These are phyloP conservation scores for Lathyrus aphaca DNA, from an alignment of 306 rosid species.

Conservation along the genomic window DNA sequence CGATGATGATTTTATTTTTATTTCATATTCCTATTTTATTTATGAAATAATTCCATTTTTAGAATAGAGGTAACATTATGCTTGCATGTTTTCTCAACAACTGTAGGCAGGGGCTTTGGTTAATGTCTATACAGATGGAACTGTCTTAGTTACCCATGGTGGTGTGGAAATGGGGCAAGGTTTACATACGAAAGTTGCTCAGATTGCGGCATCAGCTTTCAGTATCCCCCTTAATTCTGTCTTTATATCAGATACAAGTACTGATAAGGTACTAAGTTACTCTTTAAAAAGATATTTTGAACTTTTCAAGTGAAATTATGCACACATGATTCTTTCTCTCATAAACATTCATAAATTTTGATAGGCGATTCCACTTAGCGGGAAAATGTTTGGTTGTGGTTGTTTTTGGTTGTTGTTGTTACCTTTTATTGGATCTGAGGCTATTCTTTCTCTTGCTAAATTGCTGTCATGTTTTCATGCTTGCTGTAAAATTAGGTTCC, in stretches of 20 bases:
- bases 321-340: background rate
- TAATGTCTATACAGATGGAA: slow-evolving; percentile 95
- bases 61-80: slow-evolving; percentile 18
- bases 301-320: slow-evolving; percentile 3
- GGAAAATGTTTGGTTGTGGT: too few relatives aligned
- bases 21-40: slow-evolving; percentile 31
- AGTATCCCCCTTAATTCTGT: slow-evolving; percentile 82
- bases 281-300: slow-evolving; percentile 5
- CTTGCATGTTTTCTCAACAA: slow-evolving; percentile 37
- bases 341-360: background rate
- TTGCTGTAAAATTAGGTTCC: slow-evolving; percentile 69
- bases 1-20: slow-evolving; percentile 10
- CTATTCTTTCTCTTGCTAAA: slow-evolving; percentile 28
- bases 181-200: slow-evolving; percentile 93
- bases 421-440: slow-evolving; percentile 13
- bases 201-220: slow-evolving; percentile 95
- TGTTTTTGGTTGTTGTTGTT: too few relatives aligned
- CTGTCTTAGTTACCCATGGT: slow-evolving; percentile 92
- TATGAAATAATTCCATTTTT: slow-evolving; percentile 20
- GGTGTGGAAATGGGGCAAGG: slow-evolving; percentile 99
- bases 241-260: slow-evolving; percentile 93
- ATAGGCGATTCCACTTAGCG: background rate
- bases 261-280: slow-evolving; percentile 77
- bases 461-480: slow-evolving; percentile 30
- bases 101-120: slow-evolving; percentile 97